Evolutionary conservation across 2,329 filamentous ascomycete genomes (phyloP), one percentile per base, ranked within the genome.

Genomic region (Penicillium sp.): DNA sequence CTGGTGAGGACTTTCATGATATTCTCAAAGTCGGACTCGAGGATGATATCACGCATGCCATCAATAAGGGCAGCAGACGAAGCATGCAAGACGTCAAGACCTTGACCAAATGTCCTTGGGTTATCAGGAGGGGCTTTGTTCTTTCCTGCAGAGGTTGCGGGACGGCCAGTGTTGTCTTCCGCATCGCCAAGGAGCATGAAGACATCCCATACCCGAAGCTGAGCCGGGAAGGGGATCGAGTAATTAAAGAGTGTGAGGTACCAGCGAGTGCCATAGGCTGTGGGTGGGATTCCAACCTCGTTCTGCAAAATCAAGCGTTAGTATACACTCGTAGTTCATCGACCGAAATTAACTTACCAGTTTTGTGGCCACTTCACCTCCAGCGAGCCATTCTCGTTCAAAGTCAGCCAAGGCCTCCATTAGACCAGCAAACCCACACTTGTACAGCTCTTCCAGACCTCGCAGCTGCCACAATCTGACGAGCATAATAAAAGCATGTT

Each of bases 191-290:
- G 84, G 14, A 99, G 84, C 84, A 99, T 91, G 75, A 97, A 97
- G 1, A 97, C 89, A 69, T 99, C 94, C 94, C 94, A 99, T 16
- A 99, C 89, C 46, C 94, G 88, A 35, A 99, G 85, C 73, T 97
- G 94, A 4, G 93, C 92, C 0, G 90, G 84, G 67, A 97, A 99
- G 0, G 94, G 94, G 49, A 99, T 90, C 16, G 91, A 95, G 68
- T 97, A 88, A 75, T 97, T 97, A 82, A 99, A 99, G 9, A 99
- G 80, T 2, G 94, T 99, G 49, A 99, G 81, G 71, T 99, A 99
- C 94, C 94, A 99, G 50, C 92, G 83, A 4, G 93, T 97, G 31
- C 92, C 94, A 70, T 97, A 99, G n/a, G 92, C 88, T 2, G 91
- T 96, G 17, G 90, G 86, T 40, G 90, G 86, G 64, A 99, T 94